phyloP scores from a whole-genome alignment of 176 grass and related monocot species.

The Dendrocalamus sinicus region DNA sequence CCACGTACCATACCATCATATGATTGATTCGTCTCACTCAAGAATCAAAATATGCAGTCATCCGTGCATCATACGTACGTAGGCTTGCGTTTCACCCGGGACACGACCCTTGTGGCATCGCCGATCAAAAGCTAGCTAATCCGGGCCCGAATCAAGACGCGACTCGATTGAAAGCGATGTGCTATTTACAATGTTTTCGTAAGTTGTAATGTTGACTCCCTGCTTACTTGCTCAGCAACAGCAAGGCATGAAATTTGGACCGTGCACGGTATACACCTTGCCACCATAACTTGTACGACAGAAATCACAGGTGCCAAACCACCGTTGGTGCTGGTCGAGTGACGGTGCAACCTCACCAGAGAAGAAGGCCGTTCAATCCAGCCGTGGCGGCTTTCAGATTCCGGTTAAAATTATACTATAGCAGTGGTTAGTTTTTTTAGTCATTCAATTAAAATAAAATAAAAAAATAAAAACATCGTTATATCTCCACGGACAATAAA shows the following conservation, averaged over 20 bases:
- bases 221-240: neutral
- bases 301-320: too few species aligned
- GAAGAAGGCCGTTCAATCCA: too few species aligned
- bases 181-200: neutral
- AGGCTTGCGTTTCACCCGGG: neutral
- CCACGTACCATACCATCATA: neutral
- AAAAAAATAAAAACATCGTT: too few species aligned
- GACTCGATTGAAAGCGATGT: neutral
- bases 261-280: neutral
- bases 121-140: neutral
- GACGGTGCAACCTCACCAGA: too few species aligned
- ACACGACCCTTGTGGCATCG: conserved; percentile 2
- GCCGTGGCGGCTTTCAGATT: too few species aligned
- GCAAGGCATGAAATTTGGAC: neutral
- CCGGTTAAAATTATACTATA: too few species aligned
- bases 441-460: too few species aligned
- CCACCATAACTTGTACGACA: neutral
- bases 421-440: too few species aligned
- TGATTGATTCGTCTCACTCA: neutral
- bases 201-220: neutral
- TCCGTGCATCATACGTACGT: neutral
- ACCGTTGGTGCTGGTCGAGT: too few species aligned
- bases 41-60: neutral
- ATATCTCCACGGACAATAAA: too few species aligned
- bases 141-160: neutral